Evolutionary conservation across 1,139 yeast genomes (phyloP).

Genomic region (Candida sp.): DNA sequence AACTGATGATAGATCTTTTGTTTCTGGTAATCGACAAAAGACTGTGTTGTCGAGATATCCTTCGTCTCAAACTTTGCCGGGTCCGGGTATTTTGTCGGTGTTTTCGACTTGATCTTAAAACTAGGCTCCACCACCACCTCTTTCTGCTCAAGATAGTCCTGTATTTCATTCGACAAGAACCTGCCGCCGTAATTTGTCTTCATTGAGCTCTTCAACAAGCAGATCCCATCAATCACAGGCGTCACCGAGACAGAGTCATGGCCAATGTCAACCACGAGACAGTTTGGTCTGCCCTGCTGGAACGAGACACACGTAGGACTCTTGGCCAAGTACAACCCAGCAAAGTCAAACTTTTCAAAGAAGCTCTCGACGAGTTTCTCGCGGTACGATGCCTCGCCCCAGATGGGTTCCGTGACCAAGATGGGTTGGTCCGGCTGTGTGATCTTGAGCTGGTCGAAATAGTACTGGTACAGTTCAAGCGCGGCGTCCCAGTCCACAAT

Average conservation of each 20-base stretch:
- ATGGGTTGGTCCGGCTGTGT: slow-evolving; percentile 75
- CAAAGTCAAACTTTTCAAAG: slow-evolving; percentile 74
- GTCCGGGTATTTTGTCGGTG: slow-evolving; percentile 38
- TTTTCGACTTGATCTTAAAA: slow-evolving; percentile 38
- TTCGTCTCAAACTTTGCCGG: slow-evolving; percentile 32
- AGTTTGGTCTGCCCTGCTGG: slow-evolving; percentile 93
- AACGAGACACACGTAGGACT: slow-evolving; percentile 91
- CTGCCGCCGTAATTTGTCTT: slow-evolving; percentile 72
- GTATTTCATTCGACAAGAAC: slow-evolving; percentile 53
- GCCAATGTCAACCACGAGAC: slow-evolving; percentile 93
- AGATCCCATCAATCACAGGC: slow-evolving; percentile 94
- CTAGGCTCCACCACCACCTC: slow-evolving; percentile 19
- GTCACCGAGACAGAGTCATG: slow-evolving; percentile 85
- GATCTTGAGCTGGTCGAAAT: slow-evolving; percentile 50
- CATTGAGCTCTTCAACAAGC: slow-evolving; percentile 72
- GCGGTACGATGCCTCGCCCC: slow-evolving; percentile 78
- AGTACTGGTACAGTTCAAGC: slow-evolving; percentile 66
- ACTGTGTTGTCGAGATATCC: slow-evolving; percentile 37
- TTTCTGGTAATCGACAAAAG: slow-evolving; percentile 40
- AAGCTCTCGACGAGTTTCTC: slow-evolving; percentile 75
- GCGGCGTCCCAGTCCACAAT: slow-evolving; percentile 80
- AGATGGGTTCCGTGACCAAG: slow-evolving; percentile 81
- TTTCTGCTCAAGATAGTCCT: slow-evolving; percentile 22
- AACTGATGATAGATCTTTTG: slow-evolving; percentile 56
- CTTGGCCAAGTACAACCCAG: slow-evolving; percentile 87